A percentile compares a stretch with the other conserved stretches of the same genome.
phyloP scores from a whole-genome alignment of 305 asterid genomes.

The Fraxinus ornus region DNA sequence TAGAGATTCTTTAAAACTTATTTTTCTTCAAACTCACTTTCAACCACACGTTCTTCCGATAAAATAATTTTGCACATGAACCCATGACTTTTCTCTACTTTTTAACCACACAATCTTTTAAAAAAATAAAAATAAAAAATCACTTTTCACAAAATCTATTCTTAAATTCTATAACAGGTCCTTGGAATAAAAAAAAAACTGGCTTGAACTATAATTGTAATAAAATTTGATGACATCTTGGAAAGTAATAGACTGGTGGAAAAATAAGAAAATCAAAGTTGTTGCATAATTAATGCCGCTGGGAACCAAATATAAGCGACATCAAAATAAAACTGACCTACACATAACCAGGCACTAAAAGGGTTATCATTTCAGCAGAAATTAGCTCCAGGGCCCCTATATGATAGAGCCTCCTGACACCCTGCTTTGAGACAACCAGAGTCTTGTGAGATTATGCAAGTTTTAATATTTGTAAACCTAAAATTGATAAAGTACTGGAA shows the following conservation, averaged over 20 bases:
- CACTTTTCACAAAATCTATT: not conserved
- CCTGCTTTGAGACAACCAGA: conserved; percentile 89
- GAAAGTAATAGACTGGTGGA: conserved; percentile 42
- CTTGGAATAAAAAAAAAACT: not conserved
- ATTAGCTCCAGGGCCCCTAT: conserved; percentile 82
- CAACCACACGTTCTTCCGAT: too few relatives aligned
- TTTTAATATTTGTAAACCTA: conserved; percentile 41
- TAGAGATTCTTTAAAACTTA: not conserved
- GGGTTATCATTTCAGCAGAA: conserved; percentile 85
- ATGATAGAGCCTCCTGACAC: conserved; percentile 81
- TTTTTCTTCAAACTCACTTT: too few relatives aligned
- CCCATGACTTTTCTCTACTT: not conserved
- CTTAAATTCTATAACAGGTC: not conserved
- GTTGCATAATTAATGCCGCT: conserved; percentile 44
- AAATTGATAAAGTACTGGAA: conserved; percentile 40
- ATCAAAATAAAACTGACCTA: conserved; percentile 82
- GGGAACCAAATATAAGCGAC: conserved; percentile 45
- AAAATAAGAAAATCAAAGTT: conserved; percentile 33
- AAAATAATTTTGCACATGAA: too few relatives aligned
- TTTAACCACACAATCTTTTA: not conserved
- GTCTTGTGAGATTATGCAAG: conserved; percentile 53
- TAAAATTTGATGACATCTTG: conserved; percentile 28
- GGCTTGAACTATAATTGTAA: not conserved
- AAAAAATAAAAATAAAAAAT: too few relatives aligned
- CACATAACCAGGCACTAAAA: conserved; percentile 76